Conservation (phyloP, 2,329 filamentous ascomycete genomes). For the Alternaria triticina region DNA sequence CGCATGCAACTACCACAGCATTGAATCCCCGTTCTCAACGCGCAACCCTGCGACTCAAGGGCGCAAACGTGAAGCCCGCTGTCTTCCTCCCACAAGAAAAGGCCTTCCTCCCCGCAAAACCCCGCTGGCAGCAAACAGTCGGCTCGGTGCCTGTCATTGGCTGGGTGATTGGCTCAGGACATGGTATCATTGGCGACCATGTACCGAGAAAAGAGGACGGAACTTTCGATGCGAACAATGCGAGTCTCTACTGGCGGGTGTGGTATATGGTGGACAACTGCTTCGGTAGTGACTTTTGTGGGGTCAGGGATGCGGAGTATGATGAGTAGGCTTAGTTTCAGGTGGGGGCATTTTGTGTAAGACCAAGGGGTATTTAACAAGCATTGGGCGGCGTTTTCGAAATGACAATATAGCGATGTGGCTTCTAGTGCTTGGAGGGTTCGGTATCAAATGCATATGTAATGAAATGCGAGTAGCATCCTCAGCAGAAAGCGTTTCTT, state of each 20-base stretch:
- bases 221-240: conserved; percentile 76
- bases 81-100: conserved; percentile 53
- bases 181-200: conserved; percentile 74
- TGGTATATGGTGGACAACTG: conserved; percentile 64
- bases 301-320: conserved; percentile 60
- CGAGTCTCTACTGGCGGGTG: conserved; percentile 66
- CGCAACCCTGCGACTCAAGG: conserved; percentile 37
- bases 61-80: conserved; percentile 47
- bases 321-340: conserved; percentile 33
- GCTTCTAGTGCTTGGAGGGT: not conserved
- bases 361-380: not conserved
- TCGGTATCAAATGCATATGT: not conserved
- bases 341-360: not conserved
- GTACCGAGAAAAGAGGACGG: conserved; percentile 76
- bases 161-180: conserved; percentile 52
- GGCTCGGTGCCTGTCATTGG: conserved; percentile 59
- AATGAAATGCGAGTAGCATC: not conserved
- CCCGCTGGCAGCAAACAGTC: conserved; percentile 51
- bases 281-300: conserved; percentile 67
- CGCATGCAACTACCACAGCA: conserved; percentile 27
- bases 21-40: conserved; percentile 27
- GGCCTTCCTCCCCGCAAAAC: conserved; percentile 54
- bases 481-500: not conserved
- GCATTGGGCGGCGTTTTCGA: conserved; percentile 13
- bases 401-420: conserved; percentile 1